These are phyloP conservation scores for Paramyrothecium roridum DNA, from an alignment of 2,329 filamentous ascomycete species.

Conservation along the genomic window DNA sequence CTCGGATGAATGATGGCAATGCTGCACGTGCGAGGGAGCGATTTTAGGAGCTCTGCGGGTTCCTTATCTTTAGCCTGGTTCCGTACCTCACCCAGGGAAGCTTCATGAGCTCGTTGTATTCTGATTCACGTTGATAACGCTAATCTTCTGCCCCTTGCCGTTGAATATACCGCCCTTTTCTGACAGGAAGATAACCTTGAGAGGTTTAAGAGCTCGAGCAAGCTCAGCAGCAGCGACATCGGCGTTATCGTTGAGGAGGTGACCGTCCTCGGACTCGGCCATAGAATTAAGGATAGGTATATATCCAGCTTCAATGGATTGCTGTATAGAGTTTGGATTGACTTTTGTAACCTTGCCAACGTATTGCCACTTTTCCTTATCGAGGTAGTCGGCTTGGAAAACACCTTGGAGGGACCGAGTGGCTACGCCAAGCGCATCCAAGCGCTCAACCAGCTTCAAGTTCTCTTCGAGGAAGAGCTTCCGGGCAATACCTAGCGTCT, in stretches of 20 bases:
- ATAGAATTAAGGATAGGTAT: constrained; percentile 94
- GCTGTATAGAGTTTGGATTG: constrained; percentile 85
- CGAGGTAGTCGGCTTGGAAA: constrained; percentile 89
- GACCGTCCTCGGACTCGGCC: constrained; percentile 88
- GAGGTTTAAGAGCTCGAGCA: constrained; percentile 80
- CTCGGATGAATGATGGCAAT: constrained; percentile 97
- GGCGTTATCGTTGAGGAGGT: constrained; percentile 95
- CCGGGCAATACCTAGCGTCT: constrained; percentile 86
- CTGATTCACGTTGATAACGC: constrained; percentile 98
- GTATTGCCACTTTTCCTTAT: constrained; percentile 93
- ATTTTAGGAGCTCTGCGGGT: constrained; percentile 88
- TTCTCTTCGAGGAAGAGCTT: constrained; percentile 96
- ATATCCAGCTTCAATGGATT: constrained; percentile 85
- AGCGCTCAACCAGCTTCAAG: constrained; percentile 81
- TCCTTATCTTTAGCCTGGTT: constrained; percentile 93
- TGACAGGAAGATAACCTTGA: constrained; percentile 98
- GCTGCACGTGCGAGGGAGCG: constrained; percentile 87
- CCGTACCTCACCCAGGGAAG: constrained; percentile 94
- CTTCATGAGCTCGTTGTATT: constrained; percentile 88
- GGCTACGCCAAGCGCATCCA: constrained; percentile 86
- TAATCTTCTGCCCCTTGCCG: constrained; percentile 89
- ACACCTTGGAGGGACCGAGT: constrained; percentile 89
- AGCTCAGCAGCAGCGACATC: constrained; percentile 95
- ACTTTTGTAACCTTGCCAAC: constrained; percentile 95
- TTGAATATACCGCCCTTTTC: constrained; percentile 97